phyloP scores from a whole-genome alignment of 106 monocot genomes.

The Triglochin maritima region DNA sequence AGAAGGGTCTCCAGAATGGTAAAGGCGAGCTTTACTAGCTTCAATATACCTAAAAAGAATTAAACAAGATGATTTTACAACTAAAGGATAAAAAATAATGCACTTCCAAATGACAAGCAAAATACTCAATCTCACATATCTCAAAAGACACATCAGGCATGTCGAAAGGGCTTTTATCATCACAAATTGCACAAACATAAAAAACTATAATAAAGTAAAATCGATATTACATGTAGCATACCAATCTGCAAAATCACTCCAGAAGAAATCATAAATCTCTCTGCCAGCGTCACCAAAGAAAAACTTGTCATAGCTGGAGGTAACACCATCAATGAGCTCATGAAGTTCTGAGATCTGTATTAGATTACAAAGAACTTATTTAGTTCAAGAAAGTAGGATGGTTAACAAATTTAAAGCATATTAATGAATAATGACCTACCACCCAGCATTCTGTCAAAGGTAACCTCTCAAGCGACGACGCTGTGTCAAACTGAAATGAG shows the following conservation, averaged over 20 bases:
- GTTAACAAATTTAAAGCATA: background rate
- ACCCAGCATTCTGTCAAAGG: slow-evolving; percentile 95
- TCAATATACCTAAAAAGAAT: slow-evolving; percentile 73
- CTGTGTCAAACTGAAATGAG: slow-evolving; percentile 57
- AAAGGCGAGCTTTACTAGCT: slow-evolving; percentile 91
- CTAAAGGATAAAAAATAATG: background rate
- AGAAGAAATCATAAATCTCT: slow-evolving; percentile 95
- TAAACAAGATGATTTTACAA: background rate
- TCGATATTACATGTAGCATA: background rate
- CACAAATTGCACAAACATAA: background rate
- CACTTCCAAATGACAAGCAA: background rate
- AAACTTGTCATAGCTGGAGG: slow-evolving; percentile 83
- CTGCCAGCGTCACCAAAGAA: slow-evolving; percentile 97
- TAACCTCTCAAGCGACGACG: slow-evolving; percentile 42
- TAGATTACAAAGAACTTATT: background rate
- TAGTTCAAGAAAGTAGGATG: background rate
- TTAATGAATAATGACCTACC: slow-evolving; percentile 34
- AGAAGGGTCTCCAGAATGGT: slow-evolving; percentile 40
- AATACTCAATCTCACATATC: background rate
- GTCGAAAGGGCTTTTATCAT: background rate
- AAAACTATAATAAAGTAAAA: background rate
- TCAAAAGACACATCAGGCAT: background rate
- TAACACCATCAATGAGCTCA: slow-evolving; percentile 79
- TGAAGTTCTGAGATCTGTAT: slow-evolving; percentile 89
- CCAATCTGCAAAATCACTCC: slow-evolving; percentile 80